Evolutionary conservation across 345 rosid genomes (phyloP).

Genomic region (Citrus maxima): DNA sequence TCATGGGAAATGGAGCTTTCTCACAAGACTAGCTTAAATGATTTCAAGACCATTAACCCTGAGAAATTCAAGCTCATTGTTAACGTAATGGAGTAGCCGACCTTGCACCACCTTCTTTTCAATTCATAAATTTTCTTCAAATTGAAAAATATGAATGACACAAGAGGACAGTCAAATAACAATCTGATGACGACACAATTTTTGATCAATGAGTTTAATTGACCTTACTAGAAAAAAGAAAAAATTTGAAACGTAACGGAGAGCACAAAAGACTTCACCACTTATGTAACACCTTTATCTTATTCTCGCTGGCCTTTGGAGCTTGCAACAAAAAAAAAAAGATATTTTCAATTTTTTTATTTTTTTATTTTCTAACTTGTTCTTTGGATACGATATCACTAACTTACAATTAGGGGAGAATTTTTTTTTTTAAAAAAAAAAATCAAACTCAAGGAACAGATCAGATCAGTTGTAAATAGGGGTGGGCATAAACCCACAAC

Average conservation of each 20-base stretch:
- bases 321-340: not conserved
- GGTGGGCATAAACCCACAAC: too few species aligned
- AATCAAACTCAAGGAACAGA: not conserved
- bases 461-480: not conserved
- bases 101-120: not conserved
- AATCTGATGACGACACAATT: not conserved
- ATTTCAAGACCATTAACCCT: constrained; percentile 65
- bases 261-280: not conserved
- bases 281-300: not conserved
- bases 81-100: too few species aligned
- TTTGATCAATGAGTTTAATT: not conserved
- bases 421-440: too few species aligned
- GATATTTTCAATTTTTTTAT: not conserved
- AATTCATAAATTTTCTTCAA: not conserved
- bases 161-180: not conserved
- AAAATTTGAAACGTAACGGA: not conserved
- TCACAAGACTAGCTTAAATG: constrained; percentile 61
- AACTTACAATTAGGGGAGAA: not conserved
- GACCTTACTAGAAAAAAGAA: not conserved
- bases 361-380: not conserved
- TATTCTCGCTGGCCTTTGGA: not conserved
- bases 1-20: constrained; percentile 91
- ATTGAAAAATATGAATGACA: not conserved
- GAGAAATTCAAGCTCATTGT: constrained; percentile 66
- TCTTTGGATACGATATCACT: not conserved